Base-by-base conservation (phyloP, 345 rosid species). In the Trapa bicornis region DNA sequence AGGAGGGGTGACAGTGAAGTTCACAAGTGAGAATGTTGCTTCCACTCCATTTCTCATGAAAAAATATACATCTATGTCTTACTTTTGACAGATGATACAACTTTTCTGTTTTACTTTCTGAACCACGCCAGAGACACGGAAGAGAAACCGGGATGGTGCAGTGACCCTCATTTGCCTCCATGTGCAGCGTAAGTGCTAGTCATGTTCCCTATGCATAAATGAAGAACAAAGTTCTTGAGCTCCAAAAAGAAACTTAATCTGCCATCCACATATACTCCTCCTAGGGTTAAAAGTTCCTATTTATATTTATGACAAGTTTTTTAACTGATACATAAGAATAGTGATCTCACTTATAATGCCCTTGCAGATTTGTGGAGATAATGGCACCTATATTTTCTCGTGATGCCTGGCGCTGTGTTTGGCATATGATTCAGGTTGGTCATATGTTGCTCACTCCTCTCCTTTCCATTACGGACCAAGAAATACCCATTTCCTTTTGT, bases 331-430 rank as follows among this genome's bases (percentile, higher is more conserved):
- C 15, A 29, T 47, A 54, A 52, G 7, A 10, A 29, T 36, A 41
- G 37, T 38, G 22, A 42, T 58, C 60, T 4, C 17, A 15, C 9
- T 57, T 32, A 22, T n/a, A 15, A n/a, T 37, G 6, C 38, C 52
- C 52, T 1, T 17, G 71, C 87, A 94, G 99, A 68, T 94, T 94
- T 63, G 99, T 94, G 0, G 97, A 94, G 85, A 91, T 94, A 71
- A 94, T 94, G 99, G 97, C 99, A 70, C 83, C 97, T 6, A 96
- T 94, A 60, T 94, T 94, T 77, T 91, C 97, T 70, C 89, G 84
- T 42, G 78, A 83, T 48, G 97, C 97, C 60, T 91, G 99, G 97
- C 92, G 91, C 4, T 91, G 99, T 75, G 95, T 86, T 66, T 91
- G 97, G 97, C 75, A 91, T 73, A 86, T 94, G 99, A 81, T 94